phyloP scores from a whole-genome alignment of 1,284 basidiomycete species.

The Blastosporella zonata region DNA sequence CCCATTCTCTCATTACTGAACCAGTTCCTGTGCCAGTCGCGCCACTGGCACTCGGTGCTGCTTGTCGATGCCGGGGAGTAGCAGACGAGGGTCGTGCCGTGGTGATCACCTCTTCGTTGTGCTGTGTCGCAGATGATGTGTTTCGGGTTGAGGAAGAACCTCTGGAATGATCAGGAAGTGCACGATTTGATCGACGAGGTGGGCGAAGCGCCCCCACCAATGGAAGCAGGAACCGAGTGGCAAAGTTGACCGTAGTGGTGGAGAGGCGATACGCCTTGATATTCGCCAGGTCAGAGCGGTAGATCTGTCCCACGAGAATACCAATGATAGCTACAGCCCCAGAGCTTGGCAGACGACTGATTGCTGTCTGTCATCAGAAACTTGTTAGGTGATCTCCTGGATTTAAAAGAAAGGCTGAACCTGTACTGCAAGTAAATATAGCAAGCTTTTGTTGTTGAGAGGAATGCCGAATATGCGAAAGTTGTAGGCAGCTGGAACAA shows the following conservation, averaged over 20 bases:
- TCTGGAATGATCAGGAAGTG: conserved; percentile 38
- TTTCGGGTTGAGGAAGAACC: conserved; percentile 16
- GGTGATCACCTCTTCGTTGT: conserved; percentile 54
- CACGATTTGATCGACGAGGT: conserved; percentile 42
- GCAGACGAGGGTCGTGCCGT: conserved; percentile 42
- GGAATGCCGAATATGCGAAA: conserved; percentile 75
- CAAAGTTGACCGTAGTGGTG: conserved; percentile 46
- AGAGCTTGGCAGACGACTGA: conserved; percentile 67
- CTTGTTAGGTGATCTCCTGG: conserved; percentile 6
- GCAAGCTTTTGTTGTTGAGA: conserved; percentile 72
- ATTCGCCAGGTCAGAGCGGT: conserved; percentile 75
- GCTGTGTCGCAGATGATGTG: conserved; percentile 16
- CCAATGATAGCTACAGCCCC: conserved; percentile 60
- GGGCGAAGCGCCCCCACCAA: conserved; percentile 61
- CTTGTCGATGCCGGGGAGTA: conserved; percentile 20
- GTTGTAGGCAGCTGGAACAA: conserved; percentile 74
- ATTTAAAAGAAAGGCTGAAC: conserved; percentile 33
- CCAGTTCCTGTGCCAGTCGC: conserved; percentile 23
- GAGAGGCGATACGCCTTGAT: conserved; percentile 77
- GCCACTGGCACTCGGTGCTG: conserved; percentile 15
- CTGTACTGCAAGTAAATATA: conserved; percentile 66
- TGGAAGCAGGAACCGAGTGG: conserved; percentile 53
- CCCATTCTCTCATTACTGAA: conserved; percentile 79
- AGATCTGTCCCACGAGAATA: conserved; percentile 68
- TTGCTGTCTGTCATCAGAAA: conserved; percentile 50